Percentiles rank a stretch among this genome's conserved stretches.
phyloP scores from a whole-genome alignment of 345 rosid species.

The Ailanthus altissimus region DNA sequence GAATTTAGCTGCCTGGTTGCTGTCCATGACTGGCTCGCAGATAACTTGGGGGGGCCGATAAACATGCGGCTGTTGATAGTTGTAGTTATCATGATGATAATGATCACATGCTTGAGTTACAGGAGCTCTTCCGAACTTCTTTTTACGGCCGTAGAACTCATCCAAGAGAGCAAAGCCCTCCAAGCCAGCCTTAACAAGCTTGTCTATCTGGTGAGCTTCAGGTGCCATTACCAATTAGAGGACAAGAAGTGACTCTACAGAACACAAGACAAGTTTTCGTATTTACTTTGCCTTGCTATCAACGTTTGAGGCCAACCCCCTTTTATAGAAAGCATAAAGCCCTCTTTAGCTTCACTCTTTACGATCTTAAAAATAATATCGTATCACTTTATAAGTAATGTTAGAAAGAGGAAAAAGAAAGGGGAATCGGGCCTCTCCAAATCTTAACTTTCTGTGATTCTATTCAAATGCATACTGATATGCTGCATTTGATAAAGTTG shows the following conservation, averaged over 20 bases:
- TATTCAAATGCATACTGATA: neutral
- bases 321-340: neutral
- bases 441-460: neutral
- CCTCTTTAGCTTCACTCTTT: neutral
- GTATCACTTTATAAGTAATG: neutral
- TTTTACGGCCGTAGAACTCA: neutral
- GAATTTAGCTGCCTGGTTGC: neutral
- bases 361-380: neutral
- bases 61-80: neutral
- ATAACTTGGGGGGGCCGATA: neutral
- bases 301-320: neutral
- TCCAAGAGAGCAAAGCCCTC: constrained; percentile 25
- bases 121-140: neutral
- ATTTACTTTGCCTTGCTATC: neutral
- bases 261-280: neutral
- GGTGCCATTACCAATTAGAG: neutral
- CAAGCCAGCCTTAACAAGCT: constrained; percentile 14
- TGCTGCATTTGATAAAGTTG: neutral
- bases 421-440: neutral
- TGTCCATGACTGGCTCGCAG: neutral
- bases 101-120: neutral
- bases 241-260: neutral
- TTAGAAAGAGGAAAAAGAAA: neutral
- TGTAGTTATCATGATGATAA: neutral
- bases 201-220: neutral